Evolutionary conservation across 352 stramenopile genomes (phyloP).

Genomic region (Phytophthora citricola): DNA sequence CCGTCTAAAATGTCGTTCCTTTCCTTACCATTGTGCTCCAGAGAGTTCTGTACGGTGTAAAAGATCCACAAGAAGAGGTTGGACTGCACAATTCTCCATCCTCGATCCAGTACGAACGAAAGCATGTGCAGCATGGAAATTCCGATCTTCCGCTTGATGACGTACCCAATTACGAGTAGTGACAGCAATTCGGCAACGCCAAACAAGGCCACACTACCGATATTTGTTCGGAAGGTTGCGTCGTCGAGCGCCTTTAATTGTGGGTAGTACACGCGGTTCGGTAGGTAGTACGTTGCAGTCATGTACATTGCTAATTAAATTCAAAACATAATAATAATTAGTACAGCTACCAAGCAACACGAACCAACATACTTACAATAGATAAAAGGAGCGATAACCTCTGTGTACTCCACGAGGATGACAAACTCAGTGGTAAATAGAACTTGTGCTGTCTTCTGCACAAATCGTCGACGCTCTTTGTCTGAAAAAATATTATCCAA

Average conservation of each 20-base stretch:
- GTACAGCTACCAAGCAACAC: not conserved
- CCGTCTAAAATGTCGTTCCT: too few species aligned
- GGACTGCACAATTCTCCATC: conserved; percentile 18
- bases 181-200: conserved; percentile 18
- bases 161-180: conserved; percentile 1
- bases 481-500: conserved; percentile 6
- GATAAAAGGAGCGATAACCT: conserved; percentile 38
- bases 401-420: conserved; percentile 34
- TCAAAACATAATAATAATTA: not conserved
- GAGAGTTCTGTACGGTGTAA: conserved; percentile 32
- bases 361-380: conserved; percentile 26
- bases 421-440: conserved; percentile 40
- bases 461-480: conserved; percentile 12
- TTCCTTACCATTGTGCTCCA: conserved; percentile 21
- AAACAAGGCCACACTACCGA: conserved; percentile 10
- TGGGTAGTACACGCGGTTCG: conserved; percentile 21
- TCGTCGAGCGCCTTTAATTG: conserved; percentile 18
- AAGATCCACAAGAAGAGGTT: conserved; percentile 30
- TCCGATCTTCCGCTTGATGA: conserved; percentile 15
- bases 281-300: conserved; percentile 15
- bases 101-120: conserved; percentile 21
- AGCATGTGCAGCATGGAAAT: conserved; percentile 25
- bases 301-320: conserved; percentile 6
- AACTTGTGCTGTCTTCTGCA: conserved; percentile 23
- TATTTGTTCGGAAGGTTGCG: conserved; percentile 1